These are phyloP conservation scores for Pseudocercospora musae DNA, from an alignment of 2,329 filamentous ascomycete genomes.

Conservation along the genomic window DNA sequence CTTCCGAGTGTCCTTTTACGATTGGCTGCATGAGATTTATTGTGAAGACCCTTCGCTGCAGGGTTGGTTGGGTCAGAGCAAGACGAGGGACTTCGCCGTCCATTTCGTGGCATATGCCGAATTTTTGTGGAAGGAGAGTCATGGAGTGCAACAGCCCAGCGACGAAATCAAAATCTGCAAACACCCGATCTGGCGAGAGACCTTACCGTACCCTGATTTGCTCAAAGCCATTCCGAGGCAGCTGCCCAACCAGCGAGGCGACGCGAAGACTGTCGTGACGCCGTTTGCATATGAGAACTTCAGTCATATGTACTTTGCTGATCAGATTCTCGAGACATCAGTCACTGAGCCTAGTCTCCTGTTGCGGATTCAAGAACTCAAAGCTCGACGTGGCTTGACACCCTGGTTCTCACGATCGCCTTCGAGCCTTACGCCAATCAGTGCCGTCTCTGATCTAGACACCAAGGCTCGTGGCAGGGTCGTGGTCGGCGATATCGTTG, in stretches of 20 bases:
- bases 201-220: slow-evolving; percentile 14
- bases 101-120: slow-evolving; percentile 58
- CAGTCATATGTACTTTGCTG: slow-evolving; percentile 57
- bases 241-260: neutral
- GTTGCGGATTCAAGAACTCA: slow-evolving; percentile 17
- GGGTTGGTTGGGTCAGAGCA: slow-evolving; percentile 51
- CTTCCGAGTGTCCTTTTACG: slow-evolving; percentile 57
- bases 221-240: slow-evolving; percentile 32
- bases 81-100: slow-evolving; percentile 58
- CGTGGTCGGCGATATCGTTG: slow-evolving; percentile 50
- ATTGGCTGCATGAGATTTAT: slow-evolving; percentile 55
- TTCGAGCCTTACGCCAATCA: neutral
- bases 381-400: slow-evolving; percentile 27
- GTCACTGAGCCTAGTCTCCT: slow-evolving; percentile 26
- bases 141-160: slow-evolving; percentile 40
- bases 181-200: slow-evolving; percentile 12
- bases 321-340: slow-evolving; percentile 43
- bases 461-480: slow-evolving; percentile 26
- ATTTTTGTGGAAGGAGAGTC: slow-evolving; percentile 65
- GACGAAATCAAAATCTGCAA: slow-evolving; percentile 32
- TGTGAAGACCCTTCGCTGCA: slow-evolving; percentile 43
- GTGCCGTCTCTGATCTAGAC: neutral
- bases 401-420: slow-evolving; percentile 10
- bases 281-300: slow-evolving; percentile 66
- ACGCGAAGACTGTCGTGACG: slow-evolving; percentile 61